These are phyloP conservation scores for Penicillium capsulatum DNA, from an alignment of 2,329 filamentous ascomycete species.

Conservation along the genomic window DNA sequence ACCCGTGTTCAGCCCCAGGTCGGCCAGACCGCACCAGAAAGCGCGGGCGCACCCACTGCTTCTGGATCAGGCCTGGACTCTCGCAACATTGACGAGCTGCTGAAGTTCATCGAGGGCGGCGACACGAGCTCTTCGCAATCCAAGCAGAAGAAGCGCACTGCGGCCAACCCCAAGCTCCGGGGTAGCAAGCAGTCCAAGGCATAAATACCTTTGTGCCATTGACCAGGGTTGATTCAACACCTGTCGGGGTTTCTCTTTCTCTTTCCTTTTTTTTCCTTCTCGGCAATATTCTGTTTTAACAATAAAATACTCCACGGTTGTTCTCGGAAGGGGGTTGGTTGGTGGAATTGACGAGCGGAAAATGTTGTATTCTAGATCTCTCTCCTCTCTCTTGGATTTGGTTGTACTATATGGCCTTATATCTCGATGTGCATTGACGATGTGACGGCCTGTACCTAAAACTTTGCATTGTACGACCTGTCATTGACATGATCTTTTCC, in stretches of 20 bases:
- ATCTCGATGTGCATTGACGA: constrained; percentile 26
- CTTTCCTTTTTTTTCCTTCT: constrained; percentile 16
- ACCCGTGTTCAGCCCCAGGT: constrained; percentile 61
- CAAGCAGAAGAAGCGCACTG: constrained; percentile 45
- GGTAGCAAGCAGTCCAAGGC: constrained; percentile 40
- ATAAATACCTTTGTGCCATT: constrained; percentile 17
- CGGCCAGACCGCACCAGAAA: constrained; percentile 54
- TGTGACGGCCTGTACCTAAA: constrained; percentile 15
- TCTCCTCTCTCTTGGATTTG: constrained; percentile 35
- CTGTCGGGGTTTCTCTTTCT: background rate
- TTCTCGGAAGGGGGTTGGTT: constrained; percentile 20
- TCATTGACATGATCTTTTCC: constrained; percentile 7
- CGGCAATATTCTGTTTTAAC: constrained; percentile 29
- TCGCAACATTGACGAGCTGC: constrained; percentile 84
- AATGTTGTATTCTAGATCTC: constrained; percentile 32
- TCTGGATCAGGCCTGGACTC: constrained; percentile 57
- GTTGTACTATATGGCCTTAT: constrained; percentile 31
- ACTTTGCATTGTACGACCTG: constrained; percentile 16
- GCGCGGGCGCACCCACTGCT: constrained; percentile 39
- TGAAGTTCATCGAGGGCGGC: constrained; percentile 86
- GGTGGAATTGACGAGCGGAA: constrained; percentile 31
- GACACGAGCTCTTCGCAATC: constrained; percentile 40
- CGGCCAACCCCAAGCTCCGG: constrained; percentile 43
- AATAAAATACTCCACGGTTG: constrained; percentile 26
- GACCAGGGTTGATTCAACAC: constrained; percentile 5